These are phyloP conservation scores for Coemansia sp. DNA, from an alignment of 192 early-diverging fungal genomes.

Conservation along the genomic window DNA sequence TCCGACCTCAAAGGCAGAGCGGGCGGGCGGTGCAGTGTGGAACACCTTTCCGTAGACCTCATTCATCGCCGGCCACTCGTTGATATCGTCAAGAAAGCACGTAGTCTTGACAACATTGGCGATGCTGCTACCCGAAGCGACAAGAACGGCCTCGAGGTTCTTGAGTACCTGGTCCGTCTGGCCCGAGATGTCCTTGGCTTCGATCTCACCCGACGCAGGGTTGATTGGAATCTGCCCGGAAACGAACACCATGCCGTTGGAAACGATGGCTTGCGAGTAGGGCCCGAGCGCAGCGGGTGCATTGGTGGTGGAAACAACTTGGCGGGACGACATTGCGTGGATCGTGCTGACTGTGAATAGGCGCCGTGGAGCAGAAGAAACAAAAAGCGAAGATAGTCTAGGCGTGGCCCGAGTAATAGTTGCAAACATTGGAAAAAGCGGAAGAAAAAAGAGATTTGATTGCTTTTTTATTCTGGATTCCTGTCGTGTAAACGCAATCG, in stretches of 20 bases:
- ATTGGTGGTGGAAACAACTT: constrained; percentile 58
- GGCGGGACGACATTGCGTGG: constrained; percentile 28
- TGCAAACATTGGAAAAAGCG: background rate
- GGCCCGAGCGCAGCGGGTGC: constrained; percentile 77
- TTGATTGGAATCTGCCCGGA: constrained; percentile 77
- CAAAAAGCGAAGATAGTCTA: background rate
- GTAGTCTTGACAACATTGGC: constrained; percentile 94
- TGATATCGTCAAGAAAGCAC: constrained; percentile 90
- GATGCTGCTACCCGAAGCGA: constrained; percentile 75
- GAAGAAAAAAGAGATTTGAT: background rate
- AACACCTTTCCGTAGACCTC: constrained; percentile 82
- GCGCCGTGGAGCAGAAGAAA: background rate
- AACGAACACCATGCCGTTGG: constrained; percentile 80
- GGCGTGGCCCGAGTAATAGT: background rate
- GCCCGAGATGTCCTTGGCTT: constrained; percentile 65
- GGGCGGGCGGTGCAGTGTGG: constrained; percentile 65
- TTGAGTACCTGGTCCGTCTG: constrained; percentile 77
- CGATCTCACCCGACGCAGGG: constrained; percentile 74
- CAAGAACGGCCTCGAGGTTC: constrained; percentile 84
- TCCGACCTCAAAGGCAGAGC: constrained; percentile 85
- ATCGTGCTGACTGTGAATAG: background rate
- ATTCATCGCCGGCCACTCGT: constrained; percentile 91
- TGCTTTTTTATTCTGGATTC: background rate
- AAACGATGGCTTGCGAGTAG: constrained; percentile 80
- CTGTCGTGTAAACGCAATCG: background rate